These are phyloP conservation scores for Linderniella brevidens DNA, from an alignment of 257 asterid species.

Conservation along the genomic window DNA sequence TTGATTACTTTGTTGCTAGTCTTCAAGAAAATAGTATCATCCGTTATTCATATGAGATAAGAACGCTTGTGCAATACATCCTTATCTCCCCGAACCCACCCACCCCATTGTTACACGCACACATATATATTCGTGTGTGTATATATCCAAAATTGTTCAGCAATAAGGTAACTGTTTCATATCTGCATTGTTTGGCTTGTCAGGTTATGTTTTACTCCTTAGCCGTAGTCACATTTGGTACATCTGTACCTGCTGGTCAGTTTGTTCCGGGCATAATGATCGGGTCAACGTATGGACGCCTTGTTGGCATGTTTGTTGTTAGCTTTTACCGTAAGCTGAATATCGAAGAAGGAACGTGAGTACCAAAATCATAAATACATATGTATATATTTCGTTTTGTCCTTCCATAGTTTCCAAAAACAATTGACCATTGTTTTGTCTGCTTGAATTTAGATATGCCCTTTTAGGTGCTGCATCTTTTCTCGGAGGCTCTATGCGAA, in stretches of 20 bases:
- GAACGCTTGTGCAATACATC: background rate
- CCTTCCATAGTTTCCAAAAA: background rate
- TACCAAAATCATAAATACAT: conserved; percentile 7
- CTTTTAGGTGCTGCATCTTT: conserved; percentile 95
- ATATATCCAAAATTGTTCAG: no score
- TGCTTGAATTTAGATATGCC: conserved; percentile 60
- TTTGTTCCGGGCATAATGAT: conserved; percentile 98
- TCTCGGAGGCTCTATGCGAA: conserved; percentile 99
- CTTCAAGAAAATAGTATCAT: no score
- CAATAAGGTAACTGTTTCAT: background rate
- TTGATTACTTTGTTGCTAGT: no score
- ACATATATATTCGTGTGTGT: no score
- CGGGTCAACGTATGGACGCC: conserved; percentile 97
- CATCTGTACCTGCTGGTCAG: conserved; percentile 97
- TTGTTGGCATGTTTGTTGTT: conserved; percentile 97
- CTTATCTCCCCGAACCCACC: no score
- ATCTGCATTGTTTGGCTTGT: background rate
- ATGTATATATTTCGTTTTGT: background rate
- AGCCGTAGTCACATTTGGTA: conserved; percentile 91
- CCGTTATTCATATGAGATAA: background rate
- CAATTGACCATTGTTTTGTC: conserved; percentile 1
- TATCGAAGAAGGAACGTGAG: conserved; percentile 99
- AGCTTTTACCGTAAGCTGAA: conserved; percentile 64
- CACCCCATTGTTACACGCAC: no score
- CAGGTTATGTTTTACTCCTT: conserved; percentile 94